A percentile compares a stretch with the other conserved stretches of the same genome.
Evolutionary conservation across 768 basidiomycete species (phyloP).

Genomic region (Glaciozyma martinii): DNA sequence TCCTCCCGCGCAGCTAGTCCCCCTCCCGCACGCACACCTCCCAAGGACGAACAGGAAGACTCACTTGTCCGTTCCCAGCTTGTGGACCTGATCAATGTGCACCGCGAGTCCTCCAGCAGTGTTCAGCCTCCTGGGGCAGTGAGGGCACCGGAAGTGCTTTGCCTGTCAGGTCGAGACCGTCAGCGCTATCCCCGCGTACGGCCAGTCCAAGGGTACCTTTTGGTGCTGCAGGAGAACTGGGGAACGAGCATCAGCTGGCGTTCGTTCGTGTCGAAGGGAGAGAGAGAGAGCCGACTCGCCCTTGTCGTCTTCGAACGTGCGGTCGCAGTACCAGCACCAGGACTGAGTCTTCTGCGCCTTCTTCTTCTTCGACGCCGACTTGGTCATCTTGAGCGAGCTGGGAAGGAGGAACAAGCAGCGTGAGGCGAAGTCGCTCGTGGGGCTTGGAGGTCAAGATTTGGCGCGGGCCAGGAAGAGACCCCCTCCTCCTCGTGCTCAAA

Average conservation of each 20-base stretch:
- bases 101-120: conserved; percentile 96
- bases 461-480: too few relatives aligned
- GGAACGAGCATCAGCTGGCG: conserved; percentile 2
- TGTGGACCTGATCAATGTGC: conserved; percentile 97
- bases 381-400: too few relatives aligned
- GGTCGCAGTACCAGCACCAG: conserved; percentile 95
- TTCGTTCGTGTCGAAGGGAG: not conserved
- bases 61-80: conserved; percentile 89
- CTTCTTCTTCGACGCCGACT: conserved; percentile 15
- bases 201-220: conserved; percentile 44
- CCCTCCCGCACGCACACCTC: not conserved
- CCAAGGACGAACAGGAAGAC: conserved; percentile 29
- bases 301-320: conserved; percentile 99
- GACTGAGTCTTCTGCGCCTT: not conserved
- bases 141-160: conserved; percentile 91
- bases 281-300: conserved; percentile 48
- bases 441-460: too few relatives aligned
- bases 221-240: conserved; percentile 96
- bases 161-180: conserved; percentile 41
- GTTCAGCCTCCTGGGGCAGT: conserved; percentile 90
- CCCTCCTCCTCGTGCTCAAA: too few relatives aligned
- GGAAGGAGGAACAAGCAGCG: too few relatives aligned
- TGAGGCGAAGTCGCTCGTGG: too few relatives aligned
- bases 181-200: too few relatives aligned
- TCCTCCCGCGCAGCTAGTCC: too few relatives aligned